Evolutionary conservation across 2,329 filamentous ascomycete genomes (phyloP).

Genomic region (Fusarium hainanense): DNA sequence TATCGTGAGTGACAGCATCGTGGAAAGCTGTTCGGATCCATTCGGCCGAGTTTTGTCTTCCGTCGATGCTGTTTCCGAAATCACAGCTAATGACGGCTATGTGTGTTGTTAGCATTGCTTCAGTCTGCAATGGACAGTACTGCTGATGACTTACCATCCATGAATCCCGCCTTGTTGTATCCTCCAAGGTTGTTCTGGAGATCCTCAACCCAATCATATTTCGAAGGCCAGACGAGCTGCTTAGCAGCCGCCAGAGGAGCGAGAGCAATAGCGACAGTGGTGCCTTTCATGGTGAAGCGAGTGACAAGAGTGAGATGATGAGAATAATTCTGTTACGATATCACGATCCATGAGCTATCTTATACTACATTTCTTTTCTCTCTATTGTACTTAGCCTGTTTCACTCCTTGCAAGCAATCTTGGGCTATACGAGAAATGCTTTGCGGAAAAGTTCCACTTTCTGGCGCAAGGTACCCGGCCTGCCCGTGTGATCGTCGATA

Average conservation of each 20-base stretch:
- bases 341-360: not conserved
- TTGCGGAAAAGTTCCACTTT: not conserved
- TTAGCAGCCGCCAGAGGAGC: constrained; percentile 1
- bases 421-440: constrained; percentile 13
- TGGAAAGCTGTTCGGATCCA: constrained; percentile 46
- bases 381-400: not conserved
- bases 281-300: constrained; percentile 9
- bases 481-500: not conserved
- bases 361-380: not conserved
- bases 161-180: constrained; percentile 5
- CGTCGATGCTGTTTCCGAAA: constrained; percentile 25
- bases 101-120: not conserved
- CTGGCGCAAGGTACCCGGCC: not conserved
- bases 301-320: not conserved
- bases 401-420: constrained; percentile 7
- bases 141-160: constrained; percentile 2
- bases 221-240: constrained; percentile 35
- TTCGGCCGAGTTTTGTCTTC: constrained; percentile 42
- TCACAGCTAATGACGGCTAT: constrained; percentile 36
- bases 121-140: not conserved
- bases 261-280: constrained; percentile 5
- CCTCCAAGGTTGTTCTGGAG: constrained; percentile 14
- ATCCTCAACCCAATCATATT: constrained; percentile 35
- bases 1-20: constrained; percentile 42
- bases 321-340: not conserved